Evolutionary conservation across 1,284 basidiomycete genomes (phyloP), one percentile per base, ranked within the genome.

Genomic region (Xerocomus amazonicus): DNA sequence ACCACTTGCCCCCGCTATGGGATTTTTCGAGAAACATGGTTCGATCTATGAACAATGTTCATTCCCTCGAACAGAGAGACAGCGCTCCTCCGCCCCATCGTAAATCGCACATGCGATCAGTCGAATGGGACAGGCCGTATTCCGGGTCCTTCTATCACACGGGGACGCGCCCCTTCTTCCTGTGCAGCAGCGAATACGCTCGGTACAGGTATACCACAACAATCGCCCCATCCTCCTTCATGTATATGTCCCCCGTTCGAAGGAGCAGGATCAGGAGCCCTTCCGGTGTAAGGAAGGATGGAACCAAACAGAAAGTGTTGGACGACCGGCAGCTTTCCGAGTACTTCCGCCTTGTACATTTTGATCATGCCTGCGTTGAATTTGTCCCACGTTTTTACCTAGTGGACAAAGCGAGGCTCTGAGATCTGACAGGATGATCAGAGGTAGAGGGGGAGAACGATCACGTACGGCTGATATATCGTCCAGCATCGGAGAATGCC

Each of bases 401-500:
- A 50, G 32, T 27, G 32, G 14, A 10, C 23, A 5, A 13, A 39
- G 16, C 29, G 3, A 16, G n/a, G 4, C n/a, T n/a, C 95, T 0
- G 78, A 67, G 59, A 97, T 90, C 60, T 97, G 95, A 33, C 19
- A 23, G 23, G 19, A 31, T 8, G 31, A 16, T 9, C 7, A n/a
- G 10, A 6, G 7, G 2, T 3, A 32, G 5, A n/a, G 9, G 28
- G 31, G 16, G 10, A 40, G 9, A 9, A 9, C 5, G 16, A 29
- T 6, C 6, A 63, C 78, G 51, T 64, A 88, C 96, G 4, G 87
- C 92, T 0, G 93, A 96, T 53, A 99, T 99, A 66, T 98, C 96
- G 65, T 98, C 93, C 10, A 99, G 80, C 96, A 99, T 99, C 0
- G 96, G 97, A 1, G 93, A 97, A 71, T 99, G 97, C 97, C 96